Percentiles rank a stretch among this genome's conserved stretches.
phyloP scores from a whole-genome alignment of 257 asterid genomes.

The Osmanthus fragrans region DNA sequence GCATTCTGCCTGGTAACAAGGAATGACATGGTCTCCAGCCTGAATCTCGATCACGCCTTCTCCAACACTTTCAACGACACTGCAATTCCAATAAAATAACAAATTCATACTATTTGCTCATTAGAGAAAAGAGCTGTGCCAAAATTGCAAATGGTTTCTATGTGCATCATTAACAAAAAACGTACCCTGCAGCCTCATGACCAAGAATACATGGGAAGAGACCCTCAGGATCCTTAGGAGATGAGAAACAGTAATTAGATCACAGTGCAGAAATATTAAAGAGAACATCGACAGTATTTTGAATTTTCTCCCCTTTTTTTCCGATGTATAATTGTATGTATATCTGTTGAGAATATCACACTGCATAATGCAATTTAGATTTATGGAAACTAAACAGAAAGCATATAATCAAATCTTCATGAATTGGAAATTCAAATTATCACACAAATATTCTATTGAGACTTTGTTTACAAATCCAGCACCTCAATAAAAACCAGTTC shows the following conservation, averaged over 20 bases:
- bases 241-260: slow-evolving; percentile 22
- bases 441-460: neutral
- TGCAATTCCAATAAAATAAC: slow-evolving; percentile 9
- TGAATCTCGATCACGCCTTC: slow-evolving; percentile 92
- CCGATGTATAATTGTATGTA: neutral
- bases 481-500: neutral
- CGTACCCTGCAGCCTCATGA: slow-evolving; percentile 99
- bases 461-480: neutral
- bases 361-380: neutral
- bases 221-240: slow-evolving; percentile 95
- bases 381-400: neutral
- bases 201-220: slow-evolving; percentile 98
- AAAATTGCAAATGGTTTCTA: neutral
- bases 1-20: slow-evolving; percentile 99
- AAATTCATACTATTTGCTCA: neutral
- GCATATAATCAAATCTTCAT: neutral
- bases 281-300: neutral
- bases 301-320: neutral
- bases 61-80: slow-evolving; percentile 65
- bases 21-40: slow-evolving; percentile 96
- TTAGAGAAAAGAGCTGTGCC: neutral
- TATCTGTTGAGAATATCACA: neutral
- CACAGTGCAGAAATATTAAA: neutral
- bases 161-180: neutral
- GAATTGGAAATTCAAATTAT: neutral